Percentiles rank a stretch among this genome's conserved stretches.
phyloP scores from a whole-genome alignment of 768 basidiomycete genomes.

The Neoboletus subvelutipes region DNA sequence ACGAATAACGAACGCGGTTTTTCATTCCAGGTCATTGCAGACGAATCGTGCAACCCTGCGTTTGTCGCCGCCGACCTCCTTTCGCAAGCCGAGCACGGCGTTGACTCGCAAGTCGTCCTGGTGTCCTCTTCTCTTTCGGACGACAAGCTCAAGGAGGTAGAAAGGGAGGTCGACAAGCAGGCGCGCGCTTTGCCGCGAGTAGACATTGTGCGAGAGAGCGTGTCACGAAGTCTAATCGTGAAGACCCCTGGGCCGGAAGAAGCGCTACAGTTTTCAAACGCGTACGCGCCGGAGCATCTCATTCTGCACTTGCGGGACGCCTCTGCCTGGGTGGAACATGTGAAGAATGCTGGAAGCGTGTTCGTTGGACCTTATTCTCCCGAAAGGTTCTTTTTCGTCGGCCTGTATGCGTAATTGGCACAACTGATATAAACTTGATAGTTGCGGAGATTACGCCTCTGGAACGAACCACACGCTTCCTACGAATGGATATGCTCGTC shows the following conservation, averaged over 20 bases:
- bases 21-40: constrained; percentile 80
- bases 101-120: constrained; percentile 97
- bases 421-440: constrained; percentile 32
- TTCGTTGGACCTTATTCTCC: constrained; percentile 96
- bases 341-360: constrained; percentile 94
- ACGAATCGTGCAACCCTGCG: constrained; percentile 78
- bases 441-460: constrained; percentile 98
- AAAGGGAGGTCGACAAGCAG: constrained; percentile 82
- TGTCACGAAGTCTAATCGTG: constrained; percentile 89
- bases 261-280: constrained; percentile 89
- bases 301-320: constrained; percentile 87
- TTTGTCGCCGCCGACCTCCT: constrained; percentile 97
- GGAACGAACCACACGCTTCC: constrained; percentile 99
- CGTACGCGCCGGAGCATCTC: constrained; percentile 97
- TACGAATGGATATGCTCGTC: constrained; percentile 93
- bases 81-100: constrained; percentile 97
- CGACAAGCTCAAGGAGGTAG: constrained; percentile 68
- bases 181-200: constrained; percentile 85
- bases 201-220: constrained; percentile 86
- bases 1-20: constrained; percentile 32
- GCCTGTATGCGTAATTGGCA: neutral
- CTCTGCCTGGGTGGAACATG: constrained; percentile 53
- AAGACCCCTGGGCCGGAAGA: constrained; percentile 63
- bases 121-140: constrained; percentile 71
- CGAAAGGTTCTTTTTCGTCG: constrained; percentile 67